Evolutionary conservation across 139 green algal species (phyloP), one percentile per base, ranked within the genome.

Genomic region (Chlamydomonas sp.): DNA sequence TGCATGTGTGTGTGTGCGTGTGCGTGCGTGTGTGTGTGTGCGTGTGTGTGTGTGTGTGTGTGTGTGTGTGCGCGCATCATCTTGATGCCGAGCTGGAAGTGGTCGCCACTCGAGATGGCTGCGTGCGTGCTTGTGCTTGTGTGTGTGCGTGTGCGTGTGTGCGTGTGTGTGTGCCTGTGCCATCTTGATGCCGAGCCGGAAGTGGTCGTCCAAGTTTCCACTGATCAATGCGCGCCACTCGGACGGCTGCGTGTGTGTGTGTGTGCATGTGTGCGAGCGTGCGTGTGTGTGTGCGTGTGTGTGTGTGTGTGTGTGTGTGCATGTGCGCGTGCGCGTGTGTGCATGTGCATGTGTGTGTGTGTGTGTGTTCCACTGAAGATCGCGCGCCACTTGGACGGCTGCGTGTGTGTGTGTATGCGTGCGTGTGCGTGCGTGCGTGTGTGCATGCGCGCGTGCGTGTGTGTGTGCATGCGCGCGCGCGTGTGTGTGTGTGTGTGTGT

Each of bases 151-250:
- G n/a, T n/a, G n/a, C n/a, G n/a, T n/a, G n/a, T n/a, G n/a, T n/a
- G n/a, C n/a, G n/a, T n/a, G n/a, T n/a, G n/a, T n/a, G n/a, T n/a
- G n/a, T n/a, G n/a, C n/a, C n/a, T n/a, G n/a, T n/a, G n/a, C 97
- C 38, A 98, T 75, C 76, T 96, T 96, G 70, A 98, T 88, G 48
- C 94, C 93, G 38, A 98, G 24, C 39, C 80, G 68, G 79, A 98
- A 98, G 73, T 97, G 89, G 73, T 98, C 93, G 72, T 98, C 93
- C 3, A 65, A 81, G 76, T 98, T 98, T 59, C 93, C 93, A 3
- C 26, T 60, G 61, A 98, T 96, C 35, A 97, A 72, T 0, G 80
- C 83, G 1, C 71, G 72, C 74, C 93, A 83, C n/a, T 97, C 92
- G 24, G 76, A 73, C 3, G 93, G 92, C 69, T 92, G 91, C n/a